These are phyloP conservation scores for Termitomyces sp. DNA, from an alignment of 768 basidiomycete species.

Conservation along the genomic window DNA sequence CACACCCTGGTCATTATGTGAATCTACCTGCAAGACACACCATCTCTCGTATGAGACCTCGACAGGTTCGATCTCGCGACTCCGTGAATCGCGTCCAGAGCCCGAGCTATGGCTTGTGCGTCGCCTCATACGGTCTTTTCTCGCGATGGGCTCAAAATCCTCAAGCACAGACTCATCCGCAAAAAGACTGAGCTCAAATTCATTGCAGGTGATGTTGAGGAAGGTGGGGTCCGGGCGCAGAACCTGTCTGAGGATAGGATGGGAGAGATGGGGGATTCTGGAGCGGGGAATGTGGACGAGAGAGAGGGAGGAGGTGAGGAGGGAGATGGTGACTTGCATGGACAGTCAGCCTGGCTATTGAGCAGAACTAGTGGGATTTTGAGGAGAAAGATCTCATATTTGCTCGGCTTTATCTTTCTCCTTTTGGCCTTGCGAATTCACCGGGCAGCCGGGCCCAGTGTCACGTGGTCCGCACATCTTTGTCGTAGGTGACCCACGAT, in stretches of 20 bases:
- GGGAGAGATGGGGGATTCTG: constrained; percentile 53
- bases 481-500: neutral
- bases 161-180: constrained; percentile 51
- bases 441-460: neutral
- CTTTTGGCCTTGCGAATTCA: constrained; percentile 1
- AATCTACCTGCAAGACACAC: constrained; percentile 79
- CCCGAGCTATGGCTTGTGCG: constrained; percentile 33
- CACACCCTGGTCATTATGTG: constrained; percentile 67
- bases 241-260: constrained; percentile 63
- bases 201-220: constrained; percentile 73
- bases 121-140: constrained; percentile 46
- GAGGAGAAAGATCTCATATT: neutral
- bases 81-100: constrained; percentile 16
- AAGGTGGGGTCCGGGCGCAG: constrained; percentile 63
- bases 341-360: neutral
- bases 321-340: constrained; percentile 56
- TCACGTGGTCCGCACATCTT: neutral
- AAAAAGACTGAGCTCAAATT: constrained; percentile 74
- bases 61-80: constrained; percentile 40
- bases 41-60: constrained; percentile 72
- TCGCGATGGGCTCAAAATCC: constrained; percentile 59
- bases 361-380: neutral
- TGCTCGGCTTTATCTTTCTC: constrained; percentile 11
- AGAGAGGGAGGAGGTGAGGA: constrained; percentile 66
- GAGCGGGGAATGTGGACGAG: constrained; percentile 72